Conservation (phyloP, 495 filamentous ascomycete genomes). For the Penicillium riverlandense region DNA sequence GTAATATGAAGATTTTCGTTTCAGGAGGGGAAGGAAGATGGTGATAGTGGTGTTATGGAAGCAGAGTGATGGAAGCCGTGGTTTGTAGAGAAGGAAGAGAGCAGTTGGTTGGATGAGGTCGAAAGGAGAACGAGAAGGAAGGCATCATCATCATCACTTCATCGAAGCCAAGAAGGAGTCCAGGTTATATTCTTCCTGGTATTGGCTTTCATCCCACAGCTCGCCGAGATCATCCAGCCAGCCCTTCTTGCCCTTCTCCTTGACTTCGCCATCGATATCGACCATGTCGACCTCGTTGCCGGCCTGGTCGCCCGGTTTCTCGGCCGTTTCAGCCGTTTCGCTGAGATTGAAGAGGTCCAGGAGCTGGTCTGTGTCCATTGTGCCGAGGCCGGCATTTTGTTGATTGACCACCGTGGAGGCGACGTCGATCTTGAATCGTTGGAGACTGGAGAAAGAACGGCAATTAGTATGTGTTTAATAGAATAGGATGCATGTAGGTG, state of each 20-base stretch:
- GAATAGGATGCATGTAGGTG: not conserved
- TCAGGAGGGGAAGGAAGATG: not conserved
- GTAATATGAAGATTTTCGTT: constrained; percentile 3
- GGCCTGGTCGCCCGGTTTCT: constrained; percentile 46
- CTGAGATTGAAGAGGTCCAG: constrained; percentile 93
- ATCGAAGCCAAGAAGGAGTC: constrained; percentile 88
- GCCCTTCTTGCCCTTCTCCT: constrained; percentile 94
- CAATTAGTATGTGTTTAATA: no score
- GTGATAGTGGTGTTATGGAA: no score
- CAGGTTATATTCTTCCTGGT: constrained; percentile 94
- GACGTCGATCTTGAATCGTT: constrained; percentile 99
- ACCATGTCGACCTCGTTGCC: constrained; percentile 87
- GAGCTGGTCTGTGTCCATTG: constrained; percentile 98
- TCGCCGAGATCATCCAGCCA: constrained; percentile 91
- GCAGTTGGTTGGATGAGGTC: not conserved
- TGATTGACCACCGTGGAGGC: constrained; percentile 97
- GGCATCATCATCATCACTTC: constrained; percentile 43
- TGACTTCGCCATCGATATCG: constrained; percentile 83
- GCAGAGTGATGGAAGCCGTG: no score
- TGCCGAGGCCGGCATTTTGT: constrained; percentile 89
- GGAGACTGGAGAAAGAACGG: constrained; percentile 50
- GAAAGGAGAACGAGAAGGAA: not conserved
- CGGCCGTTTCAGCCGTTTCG: constrained; percentile 63
- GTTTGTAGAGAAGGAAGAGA: not conserved
- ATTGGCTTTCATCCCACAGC: constrained; percentile 92